phyloP scores from a whole-genome alignment of 2,329 filamentous ascomycete genomes.

The Talaromyces amestolkiae region DNA sequence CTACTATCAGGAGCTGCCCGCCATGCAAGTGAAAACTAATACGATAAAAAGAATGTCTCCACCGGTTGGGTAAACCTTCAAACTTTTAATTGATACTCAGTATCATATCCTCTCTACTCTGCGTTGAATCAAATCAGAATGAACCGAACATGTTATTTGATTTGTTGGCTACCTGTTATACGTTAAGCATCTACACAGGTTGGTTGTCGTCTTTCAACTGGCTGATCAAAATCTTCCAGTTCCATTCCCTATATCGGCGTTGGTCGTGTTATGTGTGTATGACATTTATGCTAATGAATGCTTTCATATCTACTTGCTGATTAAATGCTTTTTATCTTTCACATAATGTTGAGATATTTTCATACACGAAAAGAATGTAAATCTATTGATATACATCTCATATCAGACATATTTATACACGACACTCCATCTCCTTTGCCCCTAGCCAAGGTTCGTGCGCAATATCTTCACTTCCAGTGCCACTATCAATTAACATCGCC shows the following conservation, averaged over 20 bases:
- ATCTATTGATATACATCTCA: not conserved
- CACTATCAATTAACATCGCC: constrained; percentile 42
- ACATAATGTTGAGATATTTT: not conserved
- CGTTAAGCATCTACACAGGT: not conserved
- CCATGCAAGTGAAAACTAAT: not conserved
- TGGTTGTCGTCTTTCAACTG: not conserved
- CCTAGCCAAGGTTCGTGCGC: constrained; percentile 16
- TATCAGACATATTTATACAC: not conserved
- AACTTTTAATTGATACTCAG: not conserved
- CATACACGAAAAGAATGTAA: not conserved
- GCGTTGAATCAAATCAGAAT: not conserved
- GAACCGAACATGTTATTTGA: not conserved
- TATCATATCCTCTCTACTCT: not conserved
- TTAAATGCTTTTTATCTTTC: not conserved
- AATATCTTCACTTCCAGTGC: constrained; percentile 20
- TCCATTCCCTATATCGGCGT: not conserved
- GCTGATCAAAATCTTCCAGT: not conserved
- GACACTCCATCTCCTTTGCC: constrained; percentile 1
- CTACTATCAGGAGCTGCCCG: not conserved
- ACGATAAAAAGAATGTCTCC: not conserved
- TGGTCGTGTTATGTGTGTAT: not conserved
- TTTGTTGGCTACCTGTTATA: too few relatives aligned
- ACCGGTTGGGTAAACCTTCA: not conserved
- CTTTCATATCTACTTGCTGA: not conserved
- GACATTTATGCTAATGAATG: not conserved